Conservation (phyloP, 1,139 yeast species). For the Meyerozyma elateridarum region DNA sequence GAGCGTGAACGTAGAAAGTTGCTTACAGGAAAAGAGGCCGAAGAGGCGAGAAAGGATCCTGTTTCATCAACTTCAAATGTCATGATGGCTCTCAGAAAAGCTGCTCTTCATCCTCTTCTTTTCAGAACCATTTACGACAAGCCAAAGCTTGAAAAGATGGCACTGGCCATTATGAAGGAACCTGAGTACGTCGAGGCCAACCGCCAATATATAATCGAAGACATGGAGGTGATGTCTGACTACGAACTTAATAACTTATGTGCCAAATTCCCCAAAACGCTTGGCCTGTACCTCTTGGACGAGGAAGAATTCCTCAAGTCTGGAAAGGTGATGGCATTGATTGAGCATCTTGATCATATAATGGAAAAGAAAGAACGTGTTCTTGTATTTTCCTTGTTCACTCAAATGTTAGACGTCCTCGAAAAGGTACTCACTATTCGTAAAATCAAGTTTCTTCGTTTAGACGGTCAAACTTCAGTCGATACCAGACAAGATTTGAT, state of each 20-base stretch:
- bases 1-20: conserved; percentile 48
- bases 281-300: conserved; percentile 50
- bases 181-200: conserved; percentile 77
- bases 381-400: conserved; percentile 82
- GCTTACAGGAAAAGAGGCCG: conserved; percentile 35
- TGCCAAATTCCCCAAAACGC: conserved; percentile 61
- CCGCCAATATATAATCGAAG: conserved; percentile 71
- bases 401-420: conserved; percentile 84
- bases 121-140: conserved; percentile 62
- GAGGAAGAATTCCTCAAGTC: conserved; percentile 62
- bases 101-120: conserved; percentile 69
- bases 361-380: conserved; percentile 61
- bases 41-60: conserved; percentile 30
- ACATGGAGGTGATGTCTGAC: conserved; percentile 95
- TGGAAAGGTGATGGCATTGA: conserved; percentile 66
- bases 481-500: conserved; percentile 90
- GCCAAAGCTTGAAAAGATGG: conserved; percentile 55
- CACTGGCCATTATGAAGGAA: conserved; percentile 73
- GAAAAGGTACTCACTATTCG: conserved; percentile 68
- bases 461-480: conserved; percentile 93
- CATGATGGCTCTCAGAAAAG: conserved; percentile 69
- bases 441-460: conserved; percentile 69
- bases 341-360: conserved; percentile 54
- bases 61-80: conserved; percentile 47
- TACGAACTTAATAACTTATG: conserved; percentile 79